phyloP scores from a whole-genome alignment of 305 asterid species.

The Fraxinus angustifolia region DNA sequence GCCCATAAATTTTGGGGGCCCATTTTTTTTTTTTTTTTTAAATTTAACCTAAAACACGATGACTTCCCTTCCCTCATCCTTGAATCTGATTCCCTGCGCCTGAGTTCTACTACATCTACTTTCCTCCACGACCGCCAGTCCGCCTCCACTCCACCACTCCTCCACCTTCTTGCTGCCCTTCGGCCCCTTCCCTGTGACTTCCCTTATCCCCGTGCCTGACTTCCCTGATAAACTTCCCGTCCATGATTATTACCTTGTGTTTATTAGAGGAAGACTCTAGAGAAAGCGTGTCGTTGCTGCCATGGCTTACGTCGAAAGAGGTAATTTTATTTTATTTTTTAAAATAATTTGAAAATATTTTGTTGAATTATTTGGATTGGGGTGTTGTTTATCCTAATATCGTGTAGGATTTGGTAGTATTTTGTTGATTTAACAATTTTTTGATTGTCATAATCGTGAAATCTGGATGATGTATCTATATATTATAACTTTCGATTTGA shows the following conservation, averaged over 20 bases:
- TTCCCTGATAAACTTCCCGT: neutral
- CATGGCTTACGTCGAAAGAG: constrained; percentile 87
- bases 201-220: too few species aligned
- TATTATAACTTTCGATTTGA: neutral
- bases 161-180: too few species aligned
- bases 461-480: neutral
- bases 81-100: too few species aligned
- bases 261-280: constrained; percentile 20
- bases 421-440: neutral
- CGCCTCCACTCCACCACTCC: too few species aligned
- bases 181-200: too few species aligned
- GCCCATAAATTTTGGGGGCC: too few species aligned
- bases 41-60: too few species aligned
- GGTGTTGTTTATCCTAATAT: neutral
- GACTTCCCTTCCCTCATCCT: too few species aligned
- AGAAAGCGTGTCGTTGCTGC: constrained; percentile 24
- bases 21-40: too few species aligned
- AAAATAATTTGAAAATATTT: neutral
- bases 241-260: neutral
- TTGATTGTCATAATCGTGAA: neutral
- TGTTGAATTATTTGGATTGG: neutral
- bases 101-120: too few species aligned
- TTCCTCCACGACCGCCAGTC: too few species aligned
- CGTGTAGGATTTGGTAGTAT: neutral
- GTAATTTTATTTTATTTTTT: constrained; percentile 19